Percentiles rank a stretch among this genome's conserved stretches.
Evolutionary conservation across 2,329 filamentous ascomycete species (phyloP).

Genomic region (Fusarium pininemorale): DNA sequence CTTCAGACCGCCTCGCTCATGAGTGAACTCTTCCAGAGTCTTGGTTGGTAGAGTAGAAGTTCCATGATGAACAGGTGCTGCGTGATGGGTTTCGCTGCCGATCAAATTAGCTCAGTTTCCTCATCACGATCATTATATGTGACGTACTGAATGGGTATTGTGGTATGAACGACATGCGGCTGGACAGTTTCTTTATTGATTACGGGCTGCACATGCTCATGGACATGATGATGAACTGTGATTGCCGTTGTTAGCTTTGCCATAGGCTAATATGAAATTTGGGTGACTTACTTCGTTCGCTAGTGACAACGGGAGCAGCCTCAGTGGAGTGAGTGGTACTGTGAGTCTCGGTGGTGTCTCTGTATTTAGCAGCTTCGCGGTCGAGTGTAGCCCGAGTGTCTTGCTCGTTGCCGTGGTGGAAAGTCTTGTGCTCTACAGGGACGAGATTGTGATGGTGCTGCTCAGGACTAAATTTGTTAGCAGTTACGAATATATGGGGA

Average conservation of each 20-base stretch:
- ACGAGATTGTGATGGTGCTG: slow-evolving; percentile 68
- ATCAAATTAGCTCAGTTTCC: not conserved
- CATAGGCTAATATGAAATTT: not conserved
- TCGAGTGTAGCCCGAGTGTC: slow-evolving; percentile 58
- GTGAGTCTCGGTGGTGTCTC: slow-evolving; percentile 42
- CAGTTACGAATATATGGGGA: not conserved
- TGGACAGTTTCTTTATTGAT: slow-evolving; percentile 75
- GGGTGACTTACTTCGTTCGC: slow-evolving; percentile 39
- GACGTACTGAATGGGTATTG: slow-evolving; percentile 68
- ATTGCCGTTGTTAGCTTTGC: not conserved
- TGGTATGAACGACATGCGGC: slow-evolving; percentile 75
- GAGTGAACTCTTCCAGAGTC: slow-evolving; percentile 70
- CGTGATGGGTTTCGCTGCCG: slow-evolving; percentile 70
- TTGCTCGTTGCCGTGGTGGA: slow-evolving; percentile 67
- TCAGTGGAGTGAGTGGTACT: slow-evolving; percentile 42
- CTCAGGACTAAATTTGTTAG: slow-evolving; percentile 57
- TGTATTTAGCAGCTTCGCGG: slow-evolving; percentile 56
- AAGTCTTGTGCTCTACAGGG: slow-evolving; percentile 67
- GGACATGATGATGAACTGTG: slow-evolving; percentile 56
- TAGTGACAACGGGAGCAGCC: slow-evolving; percentile 38
- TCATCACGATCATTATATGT: not conserved
- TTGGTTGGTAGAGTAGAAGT: slow-evolving; percentile 71
- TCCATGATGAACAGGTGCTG: slow-evolving; percentile 71
- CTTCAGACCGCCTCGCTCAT: slow-evolving; percentile 54
- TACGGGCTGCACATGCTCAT: slow-evolving; percentile 76